Conservation (phyloP, 495 filamentous ascomycete genomes). For the Penicillium steckii region DNA sequence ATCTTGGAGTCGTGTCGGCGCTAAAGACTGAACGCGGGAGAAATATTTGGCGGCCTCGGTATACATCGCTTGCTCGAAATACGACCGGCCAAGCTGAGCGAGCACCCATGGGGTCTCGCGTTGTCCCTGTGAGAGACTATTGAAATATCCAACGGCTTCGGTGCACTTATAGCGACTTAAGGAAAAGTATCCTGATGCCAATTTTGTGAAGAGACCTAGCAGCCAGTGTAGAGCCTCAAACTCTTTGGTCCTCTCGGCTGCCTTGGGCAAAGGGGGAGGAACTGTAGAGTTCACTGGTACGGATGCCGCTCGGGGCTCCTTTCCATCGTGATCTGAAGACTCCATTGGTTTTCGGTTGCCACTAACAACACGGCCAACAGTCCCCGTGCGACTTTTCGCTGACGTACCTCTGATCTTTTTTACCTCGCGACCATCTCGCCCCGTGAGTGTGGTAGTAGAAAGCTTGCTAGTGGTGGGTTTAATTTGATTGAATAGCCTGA, state of each 20-base stretch:
- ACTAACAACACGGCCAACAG: slow-evolving; percentile 80
- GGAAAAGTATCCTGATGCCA: slow-evolving; percentile 75
- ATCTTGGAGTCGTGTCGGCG: slow-evolving; percentile 78
- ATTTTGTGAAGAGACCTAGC: slow-evolving; percentile 78
- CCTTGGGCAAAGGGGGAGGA: slow-evolving; percentile 29
- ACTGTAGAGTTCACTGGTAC: slow-evolving; percentile 22
- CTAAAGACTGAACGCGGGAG: slow-evolving; percentile 66
- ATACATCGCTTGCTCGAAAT: slow-evolving; percentile 86
- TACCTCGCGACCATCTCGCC: slow-evolving; percentile 66
- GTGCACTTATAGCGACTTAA: slow-evolving; percentile 74
- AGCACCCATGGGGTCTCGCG: slow-evolving; percentile 95
- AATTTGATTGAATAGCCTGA: slow-evolving; percentile 71
- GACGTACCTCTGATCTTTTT: slow-evolving; percentile 73
- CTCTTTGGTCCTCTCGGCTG: slow-evolving; percentile 53
- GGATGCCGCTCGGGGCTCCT: slow-evolving; percentile 41
- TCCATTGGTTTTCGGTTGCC: slow-evolving; percentile 69
- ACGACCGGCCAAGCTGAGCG: slow-evolving; percentile 81
- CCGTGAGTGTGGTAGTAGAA: slow-evolving; percentile 47
- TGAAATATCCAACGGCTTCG: slow-evolving; percentile 71
- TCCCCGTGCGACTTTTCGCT: slow-evolving; percentile 54
- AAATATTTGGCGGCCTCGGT: slow-evolving; percentile 84
- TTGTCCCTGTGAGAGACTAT: slow-evolving; percentile 66
- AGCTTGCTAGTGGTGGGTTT: slow-evolving; percentile 60
- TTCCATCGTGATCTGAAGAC: slow-evolving; percentile 64
- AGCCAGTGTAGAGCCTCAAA: slow-evolving; percentile 75